Conservation (phyloP, 768 basidiomycete species). For the Tricholoma furcatifolium region DNA sequence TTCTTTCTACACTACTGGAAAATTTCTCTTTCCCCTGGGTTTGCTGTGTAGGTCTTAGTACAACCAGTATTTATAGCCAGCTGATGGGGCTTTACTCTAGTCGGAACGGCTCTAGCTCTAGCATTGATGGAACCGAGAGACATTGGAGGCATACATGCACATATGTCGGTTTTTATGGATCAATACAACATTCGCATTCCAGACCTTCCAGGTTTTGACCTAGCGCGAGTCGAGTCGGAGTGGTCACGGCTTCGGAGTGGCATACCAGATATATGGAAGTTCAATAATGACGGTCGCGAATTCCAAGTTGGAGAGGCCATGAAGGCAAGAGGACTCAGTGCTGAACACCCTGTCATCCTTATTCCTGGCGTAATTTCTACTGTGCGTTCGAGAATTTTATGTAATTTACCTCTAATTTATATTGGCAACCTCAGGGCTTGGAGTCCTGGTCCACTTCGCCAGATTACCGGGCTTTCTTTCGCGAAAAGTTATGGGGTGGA, state of each 20-base stretch:
- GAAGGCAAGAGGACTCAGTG: slow-evolving; percentile 60
- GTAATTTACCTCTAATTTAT: not conserved
- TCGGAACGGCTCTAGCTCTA: slow-evolving; percentile 65
- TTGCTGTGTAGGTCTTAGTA: slow-evolving; percentile 46
- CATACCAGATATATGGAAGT: slow-evolving; percentile 81
- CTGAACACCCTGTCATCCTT: slow-evolving; percentile 79
- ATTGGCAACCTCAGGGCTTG: slow-evolving; percentile 49
- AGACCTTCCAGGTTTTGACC: slow-evolving; percentile 61
- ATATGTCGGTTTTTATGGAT: slow-evolving; percentile 63
- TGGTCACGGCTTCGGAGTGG: slow-evolving; percentile 66
- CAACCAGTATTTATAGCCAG: not conserved
- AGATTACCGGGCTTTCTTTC: slow-evolving; percentile 85
- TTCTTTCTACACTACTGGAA: slow-evolving; percentile 34
- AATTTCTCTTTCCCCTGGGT: slow-evolving; percentile 73
- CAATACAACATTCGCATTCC: slow-evolving; percentile 70
- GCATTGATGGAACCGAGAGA: slow-evolving; percentile 65
- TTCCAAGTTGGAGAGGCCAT: slow-evolving; percentile 75
- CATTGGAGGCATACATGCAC: slow-evolving; percentile 66
- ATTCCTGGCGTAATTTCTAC: slow-evolving; percentile 91
- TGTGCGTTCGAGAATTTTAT: slow-evolving; percentile 35
- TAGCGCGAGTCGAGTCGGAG: slow-evolving; percentile 67
- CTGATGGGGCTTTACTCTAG: slow-evolving; percentile 30
- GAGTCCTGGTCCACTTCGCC: slow-evolving; percentile 93
- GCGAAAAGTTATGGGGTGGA: slow-evolving; percentile 83
- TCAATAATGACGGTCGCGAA: slow-evolving; percentile 77